Base-by-base conservation (phyloP, 371 early-diverging fungal genomes). In the Parasitella parasitica region DNA sequence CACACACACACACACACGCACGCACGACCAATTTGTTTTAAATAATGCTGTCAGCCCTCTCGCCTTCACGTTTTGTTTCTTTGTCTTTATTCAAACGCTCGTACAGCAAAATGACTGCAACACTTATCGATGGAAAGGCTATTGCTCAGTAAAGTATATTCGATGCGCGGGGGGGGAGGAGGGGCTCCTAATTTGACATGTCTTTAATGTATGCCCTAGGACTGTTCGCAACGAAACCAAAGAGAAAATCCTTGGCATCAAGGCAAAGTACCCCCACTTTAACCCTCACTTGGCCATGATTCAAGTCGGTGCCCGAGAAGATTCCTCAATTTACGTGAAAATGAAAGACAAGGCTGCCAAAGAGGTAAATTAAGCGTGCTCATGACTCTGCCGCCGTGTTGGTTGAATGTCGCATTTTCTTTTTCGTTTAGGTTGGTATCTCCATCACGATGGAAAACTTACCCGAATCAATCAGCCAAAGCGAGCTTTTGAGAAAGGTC, bases 241-340 rank as follows among this genome's bases (percentile, higher is more conserved):
- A 61, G 60, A 63, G 7, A 85, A 90, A 46, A 85, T 95, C 46
- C 72, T 77, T 6, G 82, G 79, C n/a, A 81, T 87, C 67, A 78
- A 82, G 59, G 61, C 60, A 18, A 65, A 75, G 30, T 82, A 89
- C 55, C 86, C 90, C 54, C 64, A 73, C 26, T 94, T 93, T 70
- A 67, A 66, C 28, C 96, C 97, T 37, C 90, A 90, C 38, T 83
- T 97, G 12, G 87, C 92, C 26, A 91, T 96, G 51, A 80, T 95
- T 32, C 95, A 96, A 75, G 94, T 97, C 3, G 97, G 97, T 27
- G 80, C 59, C n/a, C 88, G 96, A 48, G 92, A 92, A 49, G 97
- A 97, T 75, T 96, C 96, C 11, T 86, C 88, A 51, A 81, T 92
- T 27, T 97, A 97, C 73, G 93, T 96, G n/a, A 77, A 86, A 37